Conservation (phyloP, 805 yeast species). For the Tetrapisispora fleetii region DNA sequence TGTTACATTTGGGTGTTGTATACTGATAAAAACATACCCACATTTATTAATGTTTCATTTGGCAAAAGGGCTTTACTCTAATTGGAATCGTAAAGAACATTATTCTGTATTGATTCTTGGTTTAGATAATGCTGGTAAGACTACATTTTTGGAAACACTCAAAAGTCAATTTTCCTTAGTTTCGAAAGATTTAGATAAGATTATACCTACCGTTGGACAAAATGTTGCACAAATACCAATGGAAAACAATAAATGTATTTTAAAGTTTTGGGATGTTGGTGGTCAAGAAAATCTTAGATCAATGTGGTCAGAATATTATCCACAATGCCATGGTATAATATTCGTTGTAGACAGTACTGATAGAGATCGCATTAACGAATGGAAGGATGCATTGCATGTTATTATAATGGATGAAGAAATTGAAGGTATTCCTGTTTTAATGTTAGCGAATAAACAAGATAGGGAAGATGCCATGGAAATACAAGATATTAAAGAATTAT, state of each 20-base stretch:
- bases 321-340: slow-evolving; percentile 80
- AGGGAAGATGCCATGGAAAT: slow-evolving; percentile 59
- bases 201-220: slow-evolving; percentile 92
- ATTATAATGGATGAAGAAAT: slow-evolving; percentile 49
- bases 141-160: slow-evolving; percentile 62
- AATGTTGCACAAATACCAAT: slow-evolving; percentile 48
- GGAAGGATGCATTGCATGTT: slow-evolving; percentile 49
- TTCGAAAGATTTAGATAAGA: slow-evolving; percentile 47
- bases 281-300: slow-evolving; percentile 81
- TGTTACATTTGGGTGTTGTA: too few species aligned
- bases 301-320: slow-evolving; percentile 82
- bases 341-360: slow-evolving; percentile 91
- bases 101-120: slow-evolving; percentile 78
- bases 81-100: slow-evolving; percentile 52
- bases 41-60: slow-evolving; percentile 50
- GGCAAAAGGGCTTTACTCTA: slow-evolving; percentile 49
- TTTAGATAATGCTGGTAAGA: slow-evolving; percentile 92
- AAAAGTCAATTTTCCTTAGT: slow-evolving; percentile 43
- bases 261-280: slow-evolving; percentile 94
- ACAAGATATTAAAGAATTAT: slow-evolving; percentile 70
- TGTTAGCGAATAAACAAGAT: slow-evolving; percentile 95
- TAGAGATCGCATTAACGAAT: slow-evolving; percentile 70
- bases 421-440: slow-evolving; percentile 79
- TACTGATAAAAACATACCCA: background rate
- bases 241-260: slow-evolving; percentile 32